A percentile compares a stretch with the other conserved stretches of the same genome.
These are phyloP conservation scores for Suillus spraguei DNA, from an alignment of 768 basidiomycete species.

Conservation along the genomic window DNA sequence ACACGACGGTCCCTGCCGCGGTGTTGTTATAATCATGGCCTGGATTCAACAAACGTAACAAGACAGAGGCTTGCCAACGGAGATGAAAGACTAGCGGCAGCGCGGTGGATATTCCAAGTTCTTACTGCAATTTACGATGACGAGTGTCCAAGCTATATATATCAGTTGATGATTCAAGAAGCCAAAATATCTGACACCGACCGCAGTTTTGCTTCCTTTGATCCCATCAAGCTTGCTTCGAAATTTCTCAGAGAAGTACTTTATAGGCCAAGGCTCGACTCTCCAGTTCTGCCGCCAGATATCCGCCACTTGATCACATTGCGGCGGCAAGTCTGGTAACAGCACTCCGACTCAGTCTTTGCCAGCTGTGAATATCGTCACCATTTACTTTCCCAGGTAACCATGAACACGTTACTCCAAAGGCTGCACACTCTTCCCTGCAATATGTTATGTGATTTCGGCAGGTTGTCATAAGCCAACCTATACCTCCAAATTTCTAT, in stretches of 20 bases:
- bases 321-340: neutral
- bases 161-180: neutral
- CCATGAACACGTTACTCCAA: neutral
- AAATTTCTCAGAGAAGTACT: neutral
- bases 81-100: neutral
- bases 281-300: neutral
- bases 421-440: neutral
- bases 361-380: no score
- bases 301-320: neutral
- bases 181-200: neutral
- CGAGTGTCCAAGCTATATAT: neutral
- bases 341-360: neutral
- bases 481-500: neutral
- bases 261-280: neutral
- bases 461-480: neutral
- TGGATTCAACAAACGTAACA: neutral
- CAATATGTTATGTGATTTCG: neutral
- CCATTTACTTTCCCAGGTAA: neutral
- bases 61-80: neutral
- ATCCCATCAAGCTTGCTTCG: neutral
- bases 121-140: neutral
- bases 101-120: neutral
- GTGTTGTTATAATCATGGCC: neutral
- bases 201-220: neutral
- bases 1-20: neutral